Percentiles rank a stretch among this genome's conserved stretches.
Evolutionary conservation across 1,139 yeast genomes (phyloP).

Genomic region (Taphrina wiesneri): DNA sequence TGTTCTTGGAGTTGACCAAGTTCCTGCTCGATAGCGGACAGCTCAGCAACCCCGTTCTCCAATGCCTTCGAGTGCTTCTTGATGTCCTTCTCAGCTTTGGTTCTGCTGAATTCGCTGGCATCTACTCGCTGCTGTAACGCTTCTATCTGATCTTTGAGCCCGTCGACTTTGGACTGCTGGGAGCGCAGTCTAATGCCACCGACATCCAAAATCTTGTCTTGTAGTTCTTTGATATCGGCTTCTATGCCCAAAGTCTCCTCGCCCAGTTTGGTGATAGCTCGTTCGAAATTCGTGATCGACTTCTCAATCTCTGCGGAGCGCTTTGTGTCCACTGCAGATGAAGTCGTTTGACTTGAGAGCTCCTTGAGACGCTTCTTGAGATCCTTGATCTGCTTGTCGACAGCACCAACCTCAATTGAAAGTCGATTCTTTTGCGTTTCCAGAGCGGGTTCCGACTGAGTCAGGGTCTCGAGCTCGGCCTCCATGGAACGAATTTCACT

Average conservation of each 20-base stretch:
- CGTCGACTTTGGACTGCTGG: constrained; percentile 80
- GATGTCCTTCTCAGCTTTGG: constrained; percentile 68
- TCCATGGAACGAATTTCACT: constrained; percentile 58
- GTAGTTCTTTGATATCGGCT: constrained; percentile 58
- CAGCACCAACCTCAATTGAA: constrained; percentile 65
- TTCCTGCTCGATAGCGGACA: constrained; percentile 46
- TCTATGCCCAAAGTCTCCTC: constrained; percentile 63
- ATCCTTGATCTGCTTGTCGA: constrained; percentile 54
- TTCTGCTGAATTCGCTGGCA: constrained; percentile 59
- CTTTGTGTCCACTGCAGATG: constrained; percentile 35
- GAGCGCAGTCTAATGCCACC: constrained; percentile 86
- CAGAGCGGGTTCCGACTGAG: constrained; percentile 67
- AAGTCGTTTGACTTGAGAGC: constrained; percentile 39
- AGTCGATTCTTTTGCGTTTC: constrained; percentile 63
- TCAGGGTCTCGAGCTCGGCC: constrained; percentile 33
- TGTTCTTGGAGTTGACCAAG: constrained; percentile 44
- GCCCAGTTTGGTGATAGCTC: constrained; percentile 53
- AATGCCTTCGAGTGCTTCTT: constrained; percentile 56
- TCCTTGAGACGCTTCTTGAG: constrained; percentile 46
- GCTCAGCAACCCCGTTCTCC: constrained; percentile 49
- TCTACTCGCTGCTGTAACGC: constrained; percentile 62
- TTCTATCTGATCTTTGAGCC: constrained; percentile 67
- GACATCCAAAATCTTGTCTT: constrained; percentile 79
- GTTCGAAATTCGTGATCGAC: constrained; percentile 42
- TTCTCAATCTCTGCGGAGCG: constrained; percentile 41